Evolutionary conservation across 169 alveolate genomes (phyloP), one percentile per base, ranked within the genome.

Genomic region (Plasmodium berghei): DNA sequence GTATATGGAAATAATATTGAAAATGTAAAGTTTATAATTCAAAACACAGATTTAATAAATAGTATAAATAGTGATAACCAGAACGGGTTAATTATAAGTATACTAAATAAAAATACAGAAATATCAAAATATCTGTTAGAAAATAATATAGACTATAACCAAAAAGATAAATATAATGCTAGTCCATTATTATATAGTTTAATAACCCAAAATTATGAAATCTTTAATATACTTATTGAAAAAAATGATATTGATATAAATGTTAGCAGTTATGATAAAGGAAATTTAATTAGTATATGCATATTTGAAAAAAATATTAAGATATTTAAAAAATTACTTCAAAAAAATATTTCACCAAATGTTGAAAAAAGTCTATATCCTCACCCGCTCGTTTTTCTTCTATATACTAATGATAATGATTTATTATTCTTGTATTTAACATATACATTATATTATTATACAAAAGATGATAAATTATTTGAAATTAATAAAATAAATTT

Each of bases 261-360:
- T 67, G 49, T 80, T 28, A 80, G 67, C 22, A 80, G 90, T 49
- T 80, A 28, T 67, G 90, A 80, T 12, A 80, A 80, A 67, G 90
- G 90, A 49, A 80, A 80, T 66, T 67, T 80, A 67, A 66, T 80
- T 18, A 80, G 90, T 80, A 56, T 80, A 12, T 80, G 85, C 6
- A 66, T 80, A 46, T 80, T 80, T 80, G 90, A 80, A 80, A 80
- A 72, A 48, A 80, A 80, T 48, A 67, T 80, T 54, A 45, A 67
- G 45, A 26, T 67, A 28, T 16, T 80, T 40, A 80, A 80, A 80
- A 80, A 67, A 67, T 58, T 80, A 9, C 52, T 80, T 28, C 54
- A 48, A 55, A 80, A 80, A 54, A 55, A 67, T 80, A 80, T 80
- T 40, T 64, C 64, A 10, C 90, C 90, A 22, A 54, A 54, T 40